Conservation (phyloP, 78 protist species). For the Dictyostelium firmibasis region DNA sequence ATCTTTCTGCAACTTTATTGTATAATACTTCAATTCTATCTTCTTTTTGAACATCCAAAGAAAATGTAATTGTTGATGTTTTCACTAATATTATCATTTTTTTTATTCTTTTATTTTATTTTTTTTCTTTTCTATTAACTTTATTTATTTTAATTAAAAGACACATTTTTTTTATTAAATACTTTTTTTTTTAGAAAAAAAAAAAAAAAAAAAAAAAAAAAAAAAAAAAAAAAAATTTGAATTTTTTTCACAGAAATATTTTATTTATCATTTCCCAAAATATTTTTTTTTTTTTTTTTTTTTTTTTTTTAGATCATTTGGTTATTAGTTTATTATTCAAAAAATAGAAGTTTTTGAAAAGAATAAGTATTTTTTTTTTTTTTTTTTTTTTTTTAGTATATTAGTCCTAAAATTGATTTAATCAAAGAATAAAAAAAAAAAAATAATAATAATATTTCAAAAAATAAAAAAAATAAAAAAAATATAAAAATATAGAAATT, state of each 20-base stretch:
- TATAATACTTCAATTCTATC: neutral
- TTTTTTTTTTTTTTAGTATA: no score
- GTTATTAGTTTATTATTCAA: neutral
- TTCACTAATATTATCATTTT: conserved; percentile 58
- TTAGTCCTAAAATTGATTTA: no score
- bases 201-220: no score
- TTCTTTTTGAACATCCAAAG: conserved; percentile 30
- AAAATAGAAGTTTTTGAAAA: neutral
- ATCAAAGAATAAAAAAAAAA: no score
- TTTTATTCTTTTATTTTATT: neutral
- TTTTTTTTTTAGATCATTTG: no score
- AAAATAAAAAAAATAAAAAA: no score
- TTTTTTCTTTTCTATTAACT: neutral
- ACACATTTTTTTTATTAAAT: no score
- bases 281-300: no score
- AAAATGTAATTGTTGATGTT: conserved; percentile 64
- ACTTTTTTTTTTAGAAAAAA: no score
- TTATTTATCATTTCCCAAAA: no score
- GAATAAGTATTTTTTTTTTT: neutral
- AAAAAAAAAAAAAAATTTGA: neutral
- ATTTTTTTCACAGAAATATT: neutral
- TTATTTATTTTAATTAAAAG: neutral
- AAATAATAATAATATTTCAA: no score
- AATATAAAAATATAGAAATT: no score
- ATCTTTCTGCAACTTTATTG: conserved; percentile 62